Percentiles rank a stretch among this genome's conserved stretches.
Conservation (phyloP, 768 basidiomycete species). For the Hortiboletus campestris region DNA sequence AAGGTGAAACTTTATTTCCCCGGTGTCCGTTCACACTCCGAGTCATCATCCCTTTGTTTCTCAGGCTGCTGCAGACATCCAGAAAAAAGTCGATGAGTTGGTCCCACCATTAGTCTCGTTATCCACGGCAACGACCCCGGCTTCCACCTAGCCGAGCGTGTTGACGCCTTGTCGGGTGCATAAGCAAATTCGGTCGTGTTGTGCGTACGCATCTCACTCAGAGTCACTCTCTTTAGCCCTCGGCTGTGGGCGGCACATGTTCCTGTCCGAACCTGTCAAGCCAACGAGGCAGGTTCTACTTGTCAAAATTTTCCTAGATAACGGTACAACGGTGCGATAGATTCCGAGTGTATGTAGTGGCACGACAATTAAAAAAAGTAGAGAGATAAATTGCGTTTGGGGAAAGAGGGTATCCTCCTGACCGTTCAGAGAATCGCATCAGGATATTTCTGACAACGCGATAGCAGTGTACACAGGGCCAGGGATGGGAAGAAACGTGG, state of each 20-base stretch:
- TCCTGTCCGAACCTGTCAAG: neutral
- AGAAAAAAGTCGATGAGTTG: constrained; percentile 73
- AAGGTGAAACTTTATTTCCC: constrained; percentile 47
- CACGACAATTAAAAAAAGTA: constrained; percentile 22
- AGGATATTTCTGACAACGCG: constrained; percentile 17
- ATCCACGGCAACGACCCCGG: constrained; percentile 28
- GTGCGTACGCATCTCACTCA: too few relatives aligned
- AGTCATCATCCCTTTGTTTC: constrained; percentile 15
- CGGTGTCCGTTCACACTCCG: constrained; percentile 5
- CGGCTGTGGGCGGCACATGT: constrained; percentile 2
- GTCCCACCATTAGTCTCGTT: constrained; percentile 43
- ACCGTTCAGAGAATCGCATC: constrained; percentile 14
- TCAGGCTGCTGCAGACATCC: constrained; percentile 68
- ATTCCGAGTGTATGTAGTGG: constrained; percentile 22
- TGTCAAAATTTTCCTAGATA: constrained; percentile 28
- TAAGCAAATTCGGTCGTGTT: constrained; percentile 3
- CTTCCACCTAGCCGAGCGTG: constrained; percentile 15
- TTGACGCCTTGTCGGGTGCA: neutral
- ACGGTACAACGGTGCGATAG: constrained; percentile 30
- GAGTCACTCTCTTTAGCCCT: neutral
- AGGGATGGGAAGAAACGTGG: constrained; percentile 6
- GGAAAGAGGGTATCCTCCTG: constrained; percentile 29
- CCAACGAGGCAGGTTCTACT: constrained; percentile 15
- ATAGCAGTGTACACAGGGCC: constrained; percentile 13
- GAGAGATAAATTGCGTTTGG: constrained; percentile 16